Conservation (phyloP, 1,284 basidiomycete genomes). For the Fomitopsis schrenkii region DNA sequence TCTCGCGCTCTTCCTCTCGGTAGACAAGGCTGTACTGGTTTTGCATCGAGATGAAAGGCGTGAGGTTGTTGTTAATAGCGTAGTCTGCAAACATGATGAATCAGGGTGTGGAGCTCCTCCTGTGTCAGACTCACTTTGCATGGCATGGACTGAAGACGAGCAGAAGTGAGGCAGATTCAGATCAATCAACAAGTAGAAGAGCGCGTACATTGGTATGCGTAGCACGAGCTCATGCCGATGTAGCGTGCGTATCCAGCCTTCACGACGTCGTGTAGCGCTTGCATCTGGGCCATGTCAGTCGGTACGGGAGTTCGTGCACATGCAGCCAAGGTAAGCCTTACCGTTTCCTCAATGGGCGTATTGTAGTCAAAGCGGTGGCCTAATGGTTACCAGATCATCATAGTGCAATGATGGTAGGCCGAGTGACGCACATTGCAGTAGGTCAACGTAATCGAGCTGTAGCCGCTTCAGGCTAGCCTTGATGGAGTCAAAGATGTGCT, state of each 20-base stretch:
- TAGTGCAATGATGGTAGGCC: no score
- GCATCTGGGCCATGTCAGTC: slow-evolving; percentile 31
- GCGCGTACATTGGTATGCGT: slow-evolving; percentile 26
- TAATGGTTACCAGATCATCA: slow-evolving; percentile 1
- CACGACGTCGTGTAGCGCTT: slow-evolving; percentile 67
- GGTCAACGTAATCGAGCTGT: slow-evolving; percentile 33
- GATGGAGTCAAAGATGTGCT: slow-evolving; percentile 42
- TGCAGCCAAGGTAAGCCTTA: not conserved
- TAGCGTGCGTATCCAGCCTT: slow-evolving; percentile 62
- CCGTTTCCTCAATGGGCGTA: slow-evolving; percentile 28
- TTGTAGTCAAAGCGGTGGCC: slow-evolving; percentile 26
- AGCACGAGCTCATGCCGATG: slow-evolving; percentile 55
- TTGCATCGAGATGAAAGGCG: slow-evolving; percentile 52
- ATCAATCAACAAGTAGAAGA: not conserved
- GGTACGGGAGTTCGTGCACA: no score
- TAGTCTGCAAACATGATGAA: slow-evolving; percentile 19
- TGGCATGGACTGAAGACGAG: slow-evolving; percentile 35
- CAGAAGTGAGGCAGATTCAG: slow-evolving; percentile 5
- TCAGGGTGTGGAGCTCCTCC: not conserved
- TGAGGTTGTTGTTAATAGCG: slow-evolving; percentile 36
- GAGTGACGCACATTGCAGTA: slow-evolving; percentile 29
- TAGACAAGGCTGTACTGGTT: slow-evolving; percentile 41
- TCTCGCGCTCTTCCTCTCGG: slow-evolving; percentile 49
- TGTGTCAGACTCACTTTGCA: slow-evolving; percentile 37
- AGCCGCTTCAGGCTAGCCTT: slow-evolving; percentile 36